These are phyloP conservation scores for Nicotiana obtusifolia DNA, from an alignment of 257 asterid species.

Conservation along the genomic window DNA sequence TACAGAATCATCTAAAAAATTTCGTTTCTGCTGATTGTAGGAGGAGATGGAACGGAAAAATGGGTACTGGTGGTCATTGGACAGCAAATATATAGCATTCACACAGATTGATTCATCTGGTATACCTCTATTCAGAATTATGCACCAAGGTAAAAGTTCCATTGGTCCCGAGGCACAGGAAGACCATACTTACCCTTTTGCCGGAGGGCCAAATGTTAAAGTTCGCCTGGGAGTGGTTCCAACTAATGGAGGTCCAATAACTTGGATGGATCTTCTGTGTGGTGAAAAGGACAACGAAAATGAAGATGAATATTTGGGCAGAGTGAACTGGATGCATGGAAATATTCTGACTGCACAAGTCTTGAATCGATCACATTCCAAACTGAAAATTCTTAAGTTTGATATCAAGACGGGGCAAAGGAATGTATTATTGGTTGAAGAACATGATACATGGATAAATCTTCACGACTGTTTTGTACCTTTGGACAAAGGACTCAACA, in stretches of 20 bases:
- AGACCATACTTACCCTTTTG: constrained; percentile 94
- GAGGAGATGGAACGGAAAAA: constrained; percentile 96
- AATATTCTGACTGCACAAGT: constrained; percentile 81
- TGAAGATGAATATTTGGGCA: constrained; percentile 70
- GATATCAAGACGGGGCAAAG: constrained; percentile 68
- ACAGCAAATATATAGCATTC: constrained; percentile 81
- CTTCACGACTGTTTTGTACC: constrained; percentile 89
- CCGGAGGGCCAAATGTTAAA: constrained; percentile 72
- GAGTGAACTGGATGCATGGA: constrained; percentile 91
- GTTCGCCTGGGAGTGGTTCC: constrained; percentile 76
- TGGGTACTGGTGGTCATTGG: constrained; percentile 98
- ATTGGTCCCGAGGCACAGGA: constrained; percentile 81
- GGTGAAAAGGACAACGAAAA: constrained; percentile 42
- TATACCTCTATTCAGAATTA: constrained; percentile 74
- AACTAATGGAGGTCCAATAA: constrained; percentile 56
- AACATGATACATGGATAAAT: constrained; percentile 75
- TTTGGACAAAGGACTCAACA: constrained; percentile 51
- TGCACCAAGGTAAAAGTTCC: constrained; percentile 85
- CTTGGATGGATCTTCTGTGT: constrained; percentile 86
- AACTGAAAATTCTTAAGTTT: constrained; percentile 64
- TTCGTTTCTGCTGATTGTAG: constrained; percentile 34
- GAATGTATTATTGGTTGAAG: constrained; percentile 64
- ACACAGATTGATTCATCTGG: constrained; percentile 71
- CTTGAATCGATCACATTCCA: constrained; percentile 67
- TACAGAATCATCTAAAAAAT: background rate